Evolutionary conservation across 2,329 filamentous ascomycete species (phyloP), one percentile per base, ranked within the genome.

Genomic region (Aspergillus sp.): DNA sequence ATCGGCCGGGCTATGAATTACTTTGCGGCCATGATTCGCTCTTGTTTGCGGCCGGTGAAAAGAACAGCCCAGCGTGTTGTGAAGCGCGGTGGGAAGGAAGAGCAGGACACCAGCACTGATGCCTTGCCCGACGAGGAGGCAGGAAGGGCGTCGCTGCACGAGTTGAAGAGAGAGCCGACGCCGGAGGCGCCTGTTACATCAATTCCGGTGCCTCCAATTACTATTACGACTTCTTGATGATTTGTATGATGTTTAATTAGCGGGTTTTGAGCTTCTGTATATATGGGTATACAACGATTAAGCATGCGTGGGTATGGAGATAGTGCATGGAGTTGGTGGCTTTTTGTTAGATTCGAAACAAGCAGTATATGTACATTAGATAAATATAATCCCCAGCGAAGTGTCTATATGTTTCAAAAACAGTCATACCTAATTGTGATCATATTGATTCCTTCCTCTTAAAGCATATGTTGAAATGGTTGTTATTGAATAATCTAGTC

Each of bases 181-280:
- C 62, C 67, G 55, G 62, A 69, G 55, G 61, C 65, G 23, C 65
- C 69, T 48, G n/a, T 19, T 30, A 67, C 68, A 4, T 67, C 68
- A 32, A 59, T 67, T n/a, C 62, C 67, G 13, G 69, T 75, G 17
- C 76, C 76, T 47, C 76, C 76, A 2, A 79, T 79, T 51, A 77
- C 74, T 2, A 70, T 79, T 60, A 78, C 76, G 39, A 69, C 64
- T n/a, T 74, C 75, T 53, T 65, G 30, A 62, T 55, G 59, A 58
- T 61, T 39, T 36, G 54, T 54, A 28, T 47, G 50, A 54, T 36
- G 51, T 50, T 38, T 13, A 13, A 32, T 19, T 43, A 13, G 23
- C 23, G 23, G 19, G 39, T 19, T 32, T 23, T 15, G 4, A 13
- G 10, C 25, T 9, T 17, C 7, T 47, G 54, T 23, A 25, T 55